A percentile compares a stretch with the other conserved stretches of the same genome.
Conservation (phyloP, 2,329 filamentous ascomycete genomes). For the Dothistroma septosporum region DNA sequence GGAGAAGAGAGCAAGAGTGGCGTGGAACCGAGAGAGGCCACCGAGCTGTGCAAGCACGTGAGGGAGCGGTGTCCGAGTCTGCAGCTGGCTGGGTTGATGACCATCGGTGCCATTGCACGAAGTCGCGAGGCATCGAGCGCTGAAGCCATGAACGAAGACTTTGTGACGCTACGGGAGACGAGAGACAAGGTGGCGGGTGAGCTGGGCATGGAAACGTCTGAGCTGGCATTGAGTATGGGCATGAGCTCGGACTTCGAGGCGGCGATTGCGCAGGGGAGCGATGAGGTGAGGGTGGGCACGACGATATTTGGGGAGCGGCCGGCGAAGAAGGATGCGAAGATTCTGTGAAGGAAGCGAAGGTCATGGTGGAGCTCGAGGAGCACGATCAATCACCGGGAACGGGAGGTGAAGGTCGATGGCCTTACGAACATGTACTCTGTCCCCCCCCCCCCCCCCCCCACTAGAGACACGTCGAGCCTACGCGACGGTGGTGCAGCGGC, state of each 20-base stretch:
- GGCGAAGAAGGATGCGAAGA: conserved; percentile 70
- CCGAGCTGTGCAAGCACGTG: conserved; percentile 66
- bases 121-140: conserved; percentile 65
- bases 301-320: conserved; percentile 88
- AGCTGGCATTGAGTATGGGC: conserved; percentile 90
- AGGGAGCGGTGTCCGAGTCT: conserved; percentile 67
- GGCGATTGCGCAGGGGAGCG: conserved; percentile 76
- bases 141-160: conserved; percentile 90
- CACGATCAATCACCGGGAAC: not conserved
- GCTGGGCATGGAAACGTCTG: conserved; percentile 52
- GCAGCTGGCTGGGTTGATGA: conserved; percentile 82
- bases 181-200: conserved; percentile 65
- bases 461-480: too few species aligned
- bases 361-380: not conserved
- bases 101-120: conserved; percentile 88
- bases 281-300: conserved; percentile 86
- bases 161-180: conserved; percentile 63
- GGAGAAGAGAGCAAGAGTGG: conserved; percentile 84
- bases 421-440: too few species aligned
- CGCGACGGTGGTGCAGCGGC: too few species aligned
- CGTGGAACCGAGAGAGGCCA: conserved; percentile 60
- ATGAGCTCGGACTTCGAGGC: conserved; percentile 97
- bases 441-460: too few species aligned
- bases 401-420: too few species aligned
- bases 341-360: conserved; percentile 36